Percentiles rank a stretch among this genome's conserved stretches.
phyloP scores from a whole-genome alignment of 2,329 filamentous ascomycete species.

The Helotiales sp. region DNA sequence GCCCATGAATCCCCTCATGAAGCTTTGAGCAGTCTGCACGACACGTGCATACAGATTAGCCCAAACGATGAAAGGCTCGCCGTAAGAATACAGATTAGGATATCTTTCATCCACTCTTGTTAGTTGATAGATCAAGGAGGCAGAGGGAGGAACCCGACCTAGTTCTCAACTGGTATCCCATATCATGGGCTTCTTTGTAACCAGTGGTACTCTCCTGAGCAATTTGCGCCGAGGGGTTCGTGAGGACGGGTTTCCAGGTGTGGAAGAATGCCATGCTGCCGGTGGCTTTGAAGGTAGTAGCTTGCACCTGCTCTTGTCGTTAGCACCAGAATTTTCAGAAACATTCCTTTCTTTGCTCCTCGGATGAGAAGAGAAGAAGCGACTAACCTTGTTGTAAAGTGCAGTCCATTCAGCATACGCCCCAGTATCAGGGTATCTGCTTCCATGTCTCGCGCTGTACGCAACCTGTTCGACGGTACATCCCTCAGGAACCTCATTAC shows the following conservation, averaged over 20 bases:
- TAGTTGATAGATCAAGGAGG: background rate
- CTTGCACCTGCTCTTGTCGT: constrained; percentile 52
- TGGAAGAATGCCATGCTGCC: constrained; percentile 61
- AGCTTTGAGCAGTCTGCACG: constrained; percentile 65
- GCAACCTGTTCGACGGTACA: constrained; percentile 66
- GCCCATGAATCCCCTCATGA: constrained; percentile 65
- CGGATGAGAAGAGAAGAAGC: background rate
- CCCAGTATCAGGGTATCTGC: constrained; percentile 64
- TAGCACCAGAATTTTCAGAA: background rate
- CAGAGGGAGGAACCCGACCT: constrained; percentile 36
- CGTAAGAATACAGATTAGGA: constrained; percentile 53
- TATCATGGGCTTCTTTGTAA: constrained; percentile 63
- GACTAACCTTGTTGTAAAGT: constrained; percentile 50
- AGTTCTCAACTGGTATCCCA: constrained; percentile 58
- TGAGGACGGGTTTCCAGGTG: constrained; percentile 62
- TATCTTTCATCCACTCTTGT: constrained; percentile 42
- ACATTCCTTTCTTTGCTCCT: no score
- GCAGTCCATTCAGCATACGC: constrained; percentile 63
- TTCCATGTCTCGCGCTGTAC: constrained; percentile 65
- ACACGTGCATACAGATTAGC: constrained; percentile 69
- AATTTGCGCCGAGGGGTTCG: constrained; percentile 59
- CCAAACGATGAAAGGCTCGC: constrained; percentile 61
- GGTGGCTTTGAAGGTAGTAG: constrained; percentile 56
- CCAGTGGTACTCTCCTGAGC: constrained; percentile 64
- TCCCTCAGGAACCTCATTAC: constrained; percentile 56